These are phyloP conservation scores for Malassezia equina DNA, from an alignment of 1,284 basidiomycete genomes.

Conservation along the genomic window DNA sequence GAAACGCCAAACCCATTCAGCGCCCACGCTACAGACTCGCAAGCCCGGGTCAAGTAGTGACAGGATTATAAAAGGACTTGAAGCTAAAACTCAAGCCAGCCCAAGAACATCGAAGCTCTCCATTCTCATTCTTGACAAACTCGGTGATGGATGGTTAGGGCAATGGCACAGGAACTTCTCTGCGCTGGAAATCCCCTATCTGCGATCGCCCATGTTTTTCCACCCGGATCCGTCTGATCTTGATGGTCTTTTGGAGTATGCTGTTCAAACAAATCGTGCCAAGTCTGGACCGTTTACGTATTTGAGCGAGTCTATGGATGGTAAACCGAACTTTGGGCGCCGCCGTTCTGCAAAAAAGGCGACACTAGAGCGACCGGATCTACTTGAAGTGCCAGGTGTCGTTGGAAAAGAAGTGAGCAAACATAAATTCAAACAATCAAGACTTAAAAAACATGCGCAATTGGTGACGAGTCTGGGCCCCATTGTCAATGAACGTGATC, in stretches of 20 bases:
- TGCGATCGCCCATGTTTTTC: slow-evolving; percentile 50
- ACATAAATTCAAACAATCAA: slow-evolving; percentile 44
- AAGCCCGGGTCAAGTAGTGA: not conserved
- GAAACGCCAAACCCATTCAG: slow-evolving; percentile 14
- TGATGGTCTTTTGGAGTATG: slow-evolving; percentile 44
- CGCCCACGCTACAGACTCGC: slow-evolving; percentile 16
- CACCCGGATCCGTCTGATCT: slow-evolving; percentile 47
- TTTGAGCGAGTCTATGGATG: not conserved
- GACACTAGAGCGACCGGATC: slow-evolving; percentile 20
- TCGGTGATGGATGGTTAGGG: slow-evolving; percentile 33
- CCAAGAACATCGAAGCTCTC: slow-evolving; percentile 12
- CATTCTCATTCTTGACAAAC: slow-evolving; percentile 34
- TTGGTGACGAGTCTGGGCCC: slow-evolving; percentile 12
- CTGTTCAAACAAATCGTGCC: slow-evolving; percentile 23
- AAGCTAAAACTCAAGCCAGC: not conserved
- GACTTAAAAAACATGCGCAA: slow-evolving; percentile 3
- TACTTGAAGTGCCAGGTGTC: slow-evolving; percentile 45
- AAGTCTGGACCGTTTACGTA: not conserved
- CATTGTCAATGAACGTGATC: slow-evolving; percentile 48
- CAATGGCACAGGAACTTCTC: slow-evolving; percentile 28
- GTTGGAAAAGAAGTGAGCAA: slow-evolving; percentile 49
- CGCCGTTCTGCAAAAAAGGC: slow-evolving; percentile 7
- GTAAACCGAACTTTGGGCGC: not conserved
- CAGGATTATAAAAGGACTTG: not conserved
- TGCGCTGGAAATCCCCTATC: slow-evolving; percentile 31